Percentiles rank a stretch among this genome's conserved stretches.
These are phyloP conservation scores for Pyrenophora seminiperda DNA, from an alignment of 2,329 filamentous ascomycete genomes.

Conservation along the genomic window DNA sequence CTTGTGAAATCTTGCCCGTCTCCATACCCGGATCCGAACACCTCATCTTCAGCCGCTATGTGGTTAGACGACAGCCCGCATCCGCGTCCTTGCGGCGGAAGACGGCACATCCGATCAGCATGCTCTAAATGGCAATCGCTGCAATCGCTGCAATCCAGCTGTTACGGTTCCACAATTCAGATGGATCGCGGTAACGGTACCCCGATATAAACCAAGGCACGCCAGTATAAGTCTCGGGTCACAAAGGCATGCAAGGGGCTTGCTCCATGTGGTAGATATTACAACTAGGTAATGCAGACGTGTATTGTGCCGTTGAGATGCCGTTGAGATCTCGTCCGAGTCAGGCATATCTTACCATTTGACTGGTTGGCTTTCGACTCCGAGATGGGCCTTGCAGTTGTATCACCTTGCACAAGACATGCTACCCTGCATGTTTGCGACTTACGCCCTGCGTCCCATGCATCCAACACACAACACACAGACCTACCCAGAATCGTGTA, in stretches of 20 bases:
- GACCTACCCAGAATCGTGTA: no score
- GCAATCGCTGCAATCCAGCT: neutral
- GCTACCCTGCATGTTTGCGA: neutral
- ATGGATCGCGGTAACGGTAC: neutral
- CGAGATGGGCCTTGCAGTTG: neutral
- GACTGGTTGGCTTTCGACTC: constrained; percentile 4
- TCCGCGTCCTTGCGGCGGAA: neutral
- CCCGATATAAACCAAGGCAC: neutral
- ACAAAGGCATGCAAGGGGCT: neutral
- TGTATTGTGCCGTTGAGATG: no score
- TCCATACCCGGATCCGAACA: neutral
- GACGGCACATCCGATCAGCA: neutral
- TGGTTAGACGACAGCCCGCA: neutral
- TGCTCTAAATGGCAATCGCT: neutral
- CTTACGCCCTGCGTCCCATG: neutral
- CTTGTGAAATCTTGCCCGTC: neutral
- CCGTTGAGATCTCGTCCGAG: no score
- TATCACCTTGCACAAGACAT: neutral
- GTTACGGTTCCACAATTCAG: neutral
- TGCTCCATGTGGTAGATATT: neutral
- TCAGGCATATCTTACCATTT: neutral
- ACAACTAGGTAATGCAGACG: neutral
- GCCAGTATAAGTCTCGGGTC: neutral
- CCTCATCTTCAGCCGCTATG: constrained; percentile 2
- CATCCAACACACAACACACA: neutral